These are phyloP conservation scores for Drosera capensis DNA, from an alignment of 148 eudicot genomes.

Conservation along the genomic window DNA sequence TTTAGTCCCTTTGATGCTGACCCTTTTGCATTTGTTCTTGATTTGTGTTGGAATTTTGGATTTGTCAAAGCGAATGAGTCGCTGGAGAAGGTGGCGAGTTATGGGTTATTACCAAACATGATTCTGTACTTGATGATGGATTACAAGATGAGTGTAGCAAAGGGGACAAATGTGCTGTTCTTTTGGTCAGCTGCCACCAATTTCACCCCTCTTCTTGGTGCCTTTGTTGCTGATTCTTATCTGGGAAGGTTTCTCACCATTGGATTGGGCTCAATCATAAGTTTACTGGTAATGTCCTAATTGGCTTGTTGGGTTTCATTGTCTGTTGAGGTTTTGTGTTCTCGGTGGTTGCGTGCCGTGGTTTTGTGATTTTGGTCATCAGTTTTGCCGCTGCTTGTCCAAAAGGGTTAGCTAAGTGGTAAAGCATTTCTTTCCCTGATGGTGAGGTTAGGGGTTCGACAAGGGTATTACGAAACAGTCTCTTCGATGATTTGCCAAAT, in stretches of 20 bases:
- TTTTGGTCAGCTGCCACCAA: slow-evolving; percentile 60
- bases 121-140: slow-evolving; percentile 52
- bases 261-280: slow-evolving; percentile 46
- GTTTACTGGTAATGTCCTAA: slow-evolving; percentile 39
- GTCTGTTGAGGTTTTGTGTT: not conserved
- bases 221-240: slow-evolving; percentile 65
- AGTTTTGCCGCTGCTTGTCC: too few relatives aligned
- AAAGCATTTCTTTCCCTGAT: too few relatives aligned
- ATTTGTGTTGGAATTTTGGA: too few relatives aligned
- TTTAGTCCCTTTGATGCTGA: too few relatives aligned
- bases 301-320: not conserved
- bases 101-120: slow-evolving; percentile 75
- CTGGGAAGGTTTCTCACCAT: slow-evolving; percentile 72
- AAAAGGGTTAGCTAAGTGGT: too few relatives aligned
- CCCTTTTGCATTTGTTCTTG: slow-evolving; percentile 1
- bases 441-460: too few relatives aligned
- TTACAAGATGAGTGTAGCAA: slow-evolving; percentile 41
- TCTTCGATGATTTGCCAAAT: too few relatives aligned
- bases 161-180: slow-evolving; percentile 41
- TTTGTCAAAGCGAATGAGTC: slow-evolving; percentile 53
- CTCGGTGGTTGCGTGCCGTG: too few relatives aligned
- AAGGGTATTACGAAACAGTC: too few relatives aligned
- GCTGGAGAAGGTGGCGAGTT: slow-evolving; percentile 77
- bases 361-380: too few relatives aligned
- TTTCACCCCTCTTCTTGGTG: slow-evolving; percentile 62